Base-by-base conservation (phyloP, 2,329 filamentous ascomycete species). In the Diaporthe batatas region DNA sequence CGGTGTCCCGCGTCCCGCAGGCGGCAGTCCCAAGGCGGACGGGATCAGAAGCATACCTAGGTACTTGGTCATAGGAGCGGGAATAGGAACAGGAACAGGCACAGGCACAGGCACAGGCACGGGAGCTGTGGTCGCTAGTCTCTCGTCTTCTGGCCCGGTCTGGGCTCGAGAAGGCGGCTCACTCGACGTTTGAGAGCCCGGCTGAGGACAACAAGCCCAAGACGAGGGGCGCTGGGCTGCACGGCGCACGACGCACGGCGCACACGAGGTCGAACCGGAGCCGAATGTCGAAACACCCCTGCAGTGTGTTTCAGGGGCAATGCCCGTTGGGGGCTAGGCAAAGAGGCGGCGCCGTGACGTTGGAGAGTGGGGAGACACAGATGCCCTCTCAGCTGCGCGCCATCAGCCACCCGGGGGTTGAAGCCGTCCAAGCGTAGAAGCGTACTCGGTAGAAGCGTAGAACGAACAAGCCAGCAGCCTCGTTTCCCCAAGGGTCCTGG, bases 231-330 rank as follows among this genome's bases (percentile, higher is more conserved):
- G 44, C 59, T 25, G 59, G 29, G 44, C 21, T 23, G 59, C 59
- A 65, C 59, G n/a, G 18, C 44, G 4, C 36, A 39, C 29, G 29
- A 5, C 29, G 29, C 29, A 29, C 29, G 29, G 29, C 29, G 29
- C 62, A 65, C 32, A 53, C 29, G 44, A 65, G 62, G 44, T 65
- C 62, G 62, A 65, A 51, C 62, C 62, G 62, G 62, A 53, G 32
- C 62, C 44, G 62, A 53, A 67, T 29, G 32, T 67, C 62, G 47
- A 67, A 67, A 67, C 62, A 67, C 62, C 47, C 42, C 44, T 70
- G 34, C 44, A 42, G 16, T 57, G n/a, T 70, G 68, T 62, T 70
- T 62, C 68, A 62, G 68, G 68, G 68, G 55, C 68, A 44, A 70
- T 70, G 68, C 68, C 68, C 55, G 68, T 70, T 44, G 55, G 44